These are phyloP conservation scores for Insectozyma bohioensis DNA, from an alignment of 1,139 yeast genomes.

Conservation along the genomic window DNA sequence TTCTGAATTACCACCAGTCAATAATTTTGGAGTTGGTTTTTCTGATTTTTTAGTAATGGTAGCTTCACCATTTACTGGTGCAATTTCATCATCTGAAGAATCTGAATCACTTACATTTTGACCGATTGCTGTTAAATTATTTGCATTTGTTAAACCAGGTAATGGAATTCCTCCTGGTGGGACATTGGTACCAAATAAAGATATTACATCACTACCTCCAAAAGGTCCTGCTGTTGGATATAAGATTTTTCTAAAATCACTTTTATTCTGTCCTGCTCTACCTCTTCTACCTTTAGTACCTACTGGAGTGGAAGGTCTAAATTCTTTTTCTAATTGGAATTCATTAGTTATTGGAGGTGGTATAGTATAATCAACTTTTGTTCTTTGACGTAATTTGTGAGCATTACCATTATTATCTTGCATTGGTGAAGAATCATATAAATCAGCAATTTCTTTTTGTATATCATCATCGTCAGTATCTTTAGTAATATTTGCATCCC, in stretches of 20 bases:
- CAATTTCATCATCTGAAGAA: slow-evolving; percentile 65
- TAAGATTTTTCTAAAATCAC: slow-evolving; percentile 57
- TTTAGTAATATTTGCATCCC: slow-evolving; percentile 22
- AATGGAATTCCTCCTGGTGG: slow-evolving; percentile 51
- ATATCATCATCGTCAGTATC: slow-evolving; percentile 39
- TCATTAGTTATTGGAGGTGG: slow-evolving; percentile 77
- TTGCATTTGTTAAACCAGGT: slow-evolving; percentile 33
- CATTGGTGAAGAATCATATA: slow-evolving; percentile 52
- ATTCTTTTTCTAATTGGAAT: slow-evolving; percentile 24
- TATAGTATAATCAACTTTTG: slow-evolving; percentile 76
- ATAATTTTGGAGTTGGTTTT: slow-evolving; percentile 22
- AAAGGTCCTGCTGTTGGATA: slow-evolving; percentile 98
- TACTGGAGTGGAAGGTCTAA: slow-evolving; percentile 17
- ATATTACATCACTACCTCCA: slow-evolving; percentile 86
- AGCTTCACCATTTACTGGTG: slow-evolving; percentile 41
- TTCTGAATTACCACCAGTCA: slow-evolving; percentile 33
- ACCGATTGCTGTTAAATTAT: slow-evolving; percentile 50
- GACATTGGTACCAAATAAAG: slow-evolving; percentile 68
- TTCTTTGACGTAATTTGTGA: slow-evolving; percentile 74
- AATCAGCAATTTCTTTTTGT: slow-evolving; percentile 51
- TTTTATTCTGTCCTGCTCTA: slow-evolving; percentile 35
- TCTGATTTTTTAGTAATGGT: slow-evolving; percentile 27
- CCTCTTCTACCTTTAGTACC: slow-evolving; percentile 24
- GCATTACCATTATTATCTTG: slow-evolving; percentile 42
- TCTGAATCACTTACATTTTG: slow-evolving; percentile 58